Percentiles rank a stretch among this genome's conserved stretches.
phyloP scores from a whole-genome alignment of 495 filamentous ascomycete genomes.

The Antarctomyces pellizariae region DNA sequence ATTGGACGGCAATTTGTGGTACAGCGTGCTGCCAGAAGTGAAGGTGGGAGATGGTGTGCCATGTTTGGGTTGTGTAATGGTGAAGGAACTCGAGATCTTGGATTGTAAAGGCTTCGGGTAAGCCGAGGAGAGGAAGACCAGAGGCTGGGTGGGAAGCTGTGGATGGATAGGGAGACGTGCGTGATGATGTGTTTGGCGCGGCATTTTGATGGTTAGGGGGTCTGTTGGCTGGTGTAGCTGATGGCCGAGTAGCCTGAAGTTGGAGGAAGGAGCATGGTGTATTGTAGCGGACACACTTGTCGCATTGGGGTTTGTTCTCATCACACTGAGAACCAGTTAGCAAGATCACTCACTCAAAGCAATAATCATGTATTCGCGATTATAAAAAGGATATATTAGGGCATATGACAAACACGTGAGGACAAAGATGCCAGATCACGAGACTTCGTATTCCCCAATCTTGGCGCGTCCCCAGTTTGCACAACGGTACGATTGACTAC shows the following conservation, averaged over 20 bases:
- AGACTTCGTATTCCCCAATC: not conserved
- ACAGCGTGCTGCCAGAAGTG: too few species aligned
- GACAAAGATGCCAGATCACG: conserved; percentile 1
- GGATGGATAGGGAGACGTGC: not conserved
- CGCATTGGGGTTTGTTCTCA: conserved; percentile 2
- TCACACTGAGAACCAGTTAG: conserved; percentile 2
- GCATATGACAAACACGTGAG: not conserved
- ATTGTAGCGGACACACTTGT: conserved; percentile 1
- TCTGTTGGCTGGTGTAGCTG: not conserved
- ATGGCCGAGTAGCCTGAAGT: conserved; percentile 2
- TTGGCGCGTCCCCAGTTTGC: too few species aligned
- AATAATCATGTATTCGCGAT: not conserved
- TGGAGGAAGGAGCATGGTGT: conserved; percentile 2
- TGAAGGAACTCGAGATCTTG: too few species aligned
- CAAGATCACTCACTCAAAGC: not conserved
- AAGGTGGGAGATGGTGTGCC: not conserved
- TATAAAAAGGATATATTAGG: not conserved
- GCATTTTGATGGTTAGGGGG: not conserved
- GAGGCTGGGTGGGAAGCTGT: not conserved
- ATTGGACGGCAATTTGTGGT: too few species aligned
- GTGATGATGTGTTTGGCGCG: too few species aligned
- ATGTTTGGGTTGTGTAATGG: too few species aligned
- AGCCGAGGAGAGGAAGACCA: not conserved
- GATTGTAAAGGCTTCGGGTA: too few species aligned
- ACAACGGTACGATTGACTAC: not conserved